These are phyloP conservation scores for Yamadazyma takamatsuzukensis DNA, from an alignment of 805 yeast genomes.

Conservation along the genomic window DNA sequence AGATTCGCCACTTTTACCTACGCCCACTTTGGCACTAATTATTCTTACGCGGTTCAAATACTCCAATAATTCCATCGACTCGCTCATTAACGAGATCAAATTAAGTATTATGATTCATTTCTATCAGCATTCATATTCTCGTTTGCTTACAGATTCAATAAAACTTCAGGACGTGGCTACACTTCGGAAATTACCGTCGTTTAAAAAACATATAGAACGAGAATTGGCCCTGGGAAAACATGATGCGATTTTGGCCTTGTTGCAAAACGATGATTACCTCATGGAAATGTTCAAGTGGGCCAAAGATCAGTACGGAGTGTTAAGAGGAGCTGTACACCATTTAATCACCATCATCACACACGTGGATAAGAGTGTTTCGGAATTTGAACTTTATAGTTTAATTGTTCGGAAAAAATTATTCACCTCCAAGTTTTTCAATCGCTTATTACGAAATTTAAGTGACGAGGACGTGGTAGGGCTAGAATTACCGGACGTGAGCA, in stretches of 20 bases:
- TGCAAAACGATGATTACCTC: conserved; percentile 10
- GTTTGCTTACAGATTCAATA: conserved; percentile 15
- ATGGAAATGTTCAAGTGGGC: conserved; percentile 12
- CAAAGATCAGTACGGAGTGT: conserved; percentile 17
- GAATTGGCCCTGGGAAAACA: conserved; percentile 8
- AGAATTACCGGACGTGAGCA: too few relatives aligned
- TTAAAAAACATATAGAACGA: conserved; percentile 30
- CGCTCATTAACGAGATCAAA: conserved; percentile 34
- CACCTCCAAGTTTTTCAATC: conserved; percentile 21
- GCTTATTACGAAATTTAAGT: conserved; percentile 13
- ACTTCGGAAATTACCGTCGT: conserved; percentile 30
- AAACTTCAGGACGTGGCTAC: conserved; percentile 10
- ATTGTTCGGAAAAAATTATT: conserved; percentile 25
- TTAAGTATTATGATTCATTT: conserved; percentile 37
- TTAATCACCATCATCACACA: conserved; percentile 20
- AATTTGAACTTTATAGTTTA: conserved; percentile 29
- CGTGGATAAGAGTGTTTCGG: background rate
- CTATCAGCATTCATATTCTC: conserved; percentile 34
- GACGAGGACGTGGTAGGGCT: background rate
- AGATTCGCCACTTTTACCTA: conserved; percentile 16
- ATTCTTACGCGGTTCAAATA: conserved; percentile 32
- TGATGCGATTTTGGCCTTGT: conserved; percentile 4
- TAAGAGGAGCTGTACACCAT: conserved; percentile 23
- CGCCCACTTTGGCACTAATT: conserved; percentile 21
- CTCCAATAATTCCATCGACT: conserved; percentile 40